Evolutionary conservation across 768 basidiomycete species (phyloP).

Genomic region (Suillus tomentosus): DNA sequence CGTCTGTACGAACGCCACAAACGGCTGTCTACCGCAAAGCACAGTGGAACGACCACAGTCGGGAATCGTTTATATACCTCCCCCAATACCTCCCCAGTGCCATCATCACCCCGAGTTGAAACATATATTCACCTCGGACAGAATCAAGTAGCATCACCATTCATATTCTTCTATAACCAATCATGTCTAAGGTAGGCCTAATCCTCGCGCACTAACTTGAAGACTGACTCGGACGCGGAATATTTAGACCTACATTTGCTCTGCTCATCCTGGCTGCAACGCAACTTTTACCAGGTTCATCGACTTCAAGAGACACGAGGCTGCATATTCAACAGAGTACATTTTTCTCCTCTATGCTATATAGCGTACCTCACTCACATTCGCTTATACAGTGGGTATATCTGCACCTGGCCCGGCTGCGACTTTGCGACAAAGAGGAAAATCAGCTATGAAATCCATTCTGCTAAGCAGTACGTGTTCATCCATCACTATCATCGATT

Average conservation of each 20-base stretch:
- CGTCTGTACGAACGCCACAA: background rate
- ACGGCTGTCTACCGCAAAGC: background rate
- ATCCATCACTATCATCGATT: background rate
- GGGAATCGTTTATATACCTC: background rate
- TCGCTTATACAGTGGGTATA: slow-evolving; percentile 17
- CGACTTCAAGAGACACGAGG: slow-evolving; percentile 27
- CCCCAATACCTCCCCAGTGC: too few relatives aligned
- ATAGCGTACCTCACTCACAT: background rate
- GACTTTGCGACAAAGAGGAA: slow-evolving; percentile 19
- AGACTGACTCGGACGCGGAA: background rate
- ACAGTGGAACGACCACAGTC: background rate
- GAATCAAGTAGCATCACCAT: too few relatives aligned
- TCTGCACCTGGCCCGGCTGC: slow-evolving; percentile 19
- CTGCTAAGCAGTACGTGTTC: slow-evolving; percentile 20
- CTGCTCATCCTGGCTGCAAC: slow-evolving; percentile 13
- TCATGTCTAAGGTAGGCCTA: background rate
- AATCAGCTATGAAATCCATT: slow-evolving; percentile 24
- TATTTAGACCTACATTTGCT: slow-evolving; percentile 19
- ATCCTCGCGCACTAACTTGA: background rate
- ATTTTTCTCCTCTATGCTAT: background rate
- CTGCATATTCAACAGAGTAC: background rate
- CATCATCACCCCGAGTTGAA: background rate
- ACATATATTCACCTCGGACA: background rate
- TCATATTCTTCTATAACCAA: background rate
- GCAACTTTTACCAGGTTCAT: slow-evolving; percentile 18